Base-by-base conservation (phyloP, 2,329 filamentous ascomycete genomes). In the Scedosporium aurantiacum region DNA sequence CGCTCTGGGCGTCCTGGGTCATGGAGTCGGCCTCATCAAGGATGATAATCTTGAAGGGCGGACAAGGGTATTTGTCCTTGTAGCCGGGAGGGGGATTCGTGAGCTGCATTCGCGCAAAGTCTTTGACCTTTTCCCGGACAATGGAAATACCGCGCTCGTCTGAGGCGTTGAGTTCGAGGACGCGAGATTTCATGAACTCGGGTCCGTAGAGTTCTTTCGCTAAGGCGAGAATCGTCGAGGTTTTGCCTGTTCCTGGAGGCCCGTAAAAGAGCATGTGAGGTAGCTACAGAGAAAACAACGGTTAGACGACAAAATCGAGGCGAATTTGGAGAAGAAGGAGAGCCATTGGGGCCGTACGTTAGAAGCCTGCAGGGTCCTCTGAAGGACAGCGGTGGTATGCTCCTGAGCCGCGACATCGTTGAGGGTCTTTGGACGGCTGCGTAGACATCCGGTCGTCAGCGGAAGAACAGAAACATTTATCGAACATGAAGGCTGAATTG, bases 231-330 rank as follows among this genome's bases (percentile, higher is more conserved):
- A 99, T 91, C 0, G 95, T 99, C 1, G 91, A 96, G 1, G 94
- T 99, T 78, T 99, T 99, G 67, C 94, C 94, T 0, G 94, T 99
- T 50, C 94, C 94, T 0, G 94, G 95, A 0, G 95, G 94, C 3
- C 94, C 94, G 72, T 99, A 99, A 81, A 97, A 97, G 69, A 99
- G 89, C 91, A 99, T 97, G 75, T 99, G 95, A 2, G 94, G 94
- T 45, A 99, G 88, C 85, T 90, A 65, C 5, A 7, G 54, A 64
- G 32, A n/a, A 14, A 32, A n/a, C 1, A 43, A 21, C 40, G 58
- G 50, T 54, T 25, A 41, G 32, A 32, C 7, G 45, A 2, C 40
- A 21, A 21, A 5, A 10, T 14, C 28, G 21, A 59, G 63, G 5
- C 28, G 47, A 32, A 47, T 43, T 2, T 56, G 16, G 50, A 32